Base-by-base conservation (phyloP, 225 moss, liverwort and hornwort species). In the Neckera pumila region DNA sequence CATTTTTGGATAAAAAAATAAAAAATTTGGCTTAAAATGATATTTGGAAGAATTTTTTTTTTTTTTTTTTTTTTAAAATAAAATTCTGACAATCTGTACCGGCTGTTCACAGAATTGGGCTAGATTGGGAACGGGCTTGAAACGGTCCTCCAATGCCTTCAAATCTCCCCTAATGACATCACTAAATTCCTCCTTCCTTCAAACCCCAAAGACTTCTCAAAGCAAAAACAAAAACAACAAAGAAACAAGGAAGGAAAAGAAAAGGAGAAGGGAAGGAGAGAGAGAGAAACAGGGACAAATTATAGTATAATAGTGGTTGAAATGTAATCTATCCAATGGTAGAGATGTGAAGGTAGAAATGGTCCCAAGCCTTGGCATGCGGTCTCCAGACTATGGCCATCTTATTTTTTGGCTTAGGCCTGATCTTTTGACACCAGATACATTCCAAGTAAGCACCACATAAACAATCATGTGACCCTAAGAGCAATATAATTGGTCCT, bases 361-460 rank as follows among this genome's bases (percentile, higher is more conserved):
- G 10, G n/a, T n/a, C 12, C 21, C n/a, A 67, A 67, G 2, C 21
- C 11, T 67, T 38, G 22, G 7, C 12, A 5, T 22, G 19, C 20
- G 7, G 2, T 38, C 3, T 67, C 3, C 1, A 1, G 7, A n/a
- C 22, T 38, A n/a, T 62, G 2, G 16, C 31, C 8, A 31, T 2
- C 16, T 15, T 14, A 30, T 14, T 67, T 67, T 22, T 67, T 22
- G 22, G 12, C n/a, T 66, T 20, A 21, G 20, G 66, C 6, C 66
- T 4, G 20, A n/a, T n/a, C n/a, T 66, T 66, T 66, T 20, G 20
- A 22, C 1, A 66, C 11, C 7, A 67, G 22, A 21, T 36, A 67
- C 36, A n/a, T 21, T 21, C 11, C 12, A 67, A n/a, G 2, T 12
- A 12, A n/a, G 19, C 3, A 36, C 65, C 10, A 19, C 11, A 34